These are phyloP conservation scores for Colletotrichum paranaense DNA, from an alignment of 2,329 filamentous ascomycete genomes.

Conservation along the genomic window DNA sequence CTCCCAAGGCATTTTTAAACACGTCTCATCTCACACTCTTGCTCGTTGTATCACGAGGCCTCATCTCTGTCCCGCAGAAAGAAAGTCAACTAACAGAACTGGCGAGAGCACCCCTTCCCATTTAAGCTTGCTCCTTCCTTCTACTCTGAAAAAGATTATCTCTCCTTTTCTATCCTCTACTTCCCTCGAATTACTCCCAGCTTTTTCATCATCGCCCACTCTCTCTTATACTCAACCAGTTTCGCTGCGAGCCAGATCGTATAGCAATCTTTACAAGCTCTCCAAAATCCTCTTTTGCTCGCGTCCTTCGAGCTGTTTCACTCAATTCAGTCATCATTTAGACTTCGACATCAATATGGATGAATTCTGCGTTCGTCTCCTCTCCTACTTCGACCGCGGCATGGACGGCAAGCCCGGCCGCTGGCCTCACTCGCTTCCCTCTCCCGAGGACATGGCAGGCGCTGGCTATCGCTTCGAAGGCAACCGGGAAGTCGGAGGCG, in stretches of 20 bases:
- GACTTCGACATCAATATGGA: not conserved
- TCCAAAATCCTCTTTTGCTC: not conserved
- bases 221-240: not conserved
- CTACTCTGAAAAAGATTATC: not conserved
- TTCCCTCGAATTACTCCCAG: no score
- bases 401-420: not conserved
- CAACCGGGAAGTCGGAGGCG: not conserved
- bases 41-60: not conserved
- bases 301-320: not conserved
- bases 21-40: not conserved
- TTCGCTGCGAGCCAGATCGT: not conserved
- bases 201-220: not conserved
- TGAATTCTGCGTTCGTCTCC: slow-evolving; percentile 4
- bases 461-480: slow-evolving; percentile 4
- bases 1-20: not conserved
- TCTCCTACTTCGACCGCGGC: slow-evolving; percentile 8
- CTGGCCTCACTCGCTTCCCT: not conserved
- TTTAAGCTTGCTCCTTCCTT: not conserved
- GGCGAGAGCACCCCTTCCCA: not conserved
- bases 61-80: not conserved
- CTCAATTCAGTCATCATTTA: rapidly evolving
- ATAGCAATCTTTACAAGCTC: not conserved
- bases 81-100: not conserved
- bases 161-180: not conserved
- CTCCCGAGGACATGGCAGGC: slow-evolving; percentile 18